A percentile compares a stretch with the other conserved stretches of the same genome.
phyloP scores from a whole-genome alignment of 1,139 yeast species.

The Candida buenavistaensis region DNA sequence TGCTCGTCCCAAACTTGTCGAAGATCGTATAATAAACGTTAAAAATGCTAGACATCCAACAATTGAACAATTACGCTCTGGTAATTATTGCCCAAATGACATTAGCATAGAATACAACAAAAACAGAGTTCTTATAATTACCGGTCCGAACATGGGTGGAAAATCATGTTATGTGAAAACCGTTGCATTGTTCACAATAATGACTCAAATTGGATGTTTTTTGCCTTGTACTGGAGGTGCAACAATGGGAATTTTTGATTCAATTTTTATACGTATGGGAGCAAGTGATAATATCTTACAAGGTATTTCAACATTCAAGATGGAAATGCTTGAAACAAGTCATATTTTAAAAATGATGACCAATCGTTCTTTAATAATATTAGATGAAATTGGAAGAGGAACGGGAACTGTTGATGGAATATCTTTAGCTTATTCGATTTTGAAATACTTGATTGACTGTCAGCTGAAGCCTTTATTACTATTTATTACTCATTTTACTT shows the following conservation, averaged over 20 bases:
- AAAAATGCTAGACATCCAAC: slow-evolving; percentile 77
- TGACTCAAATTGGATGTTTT: slow-evolving; percentile 54
- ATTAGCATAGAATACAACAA: slow-evolving; percentile 46
- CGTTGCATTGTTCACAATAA: slow-evolving; percentile 55
- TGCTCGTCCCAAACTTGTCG: slow-evolving; percentile 53
- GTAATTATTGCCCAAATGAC: slow-evolving; percentile 68
- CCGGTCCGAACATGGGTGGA: slow-evolving; percentile 72
- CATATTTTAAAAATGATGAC: slow-evolving; percentile 50
- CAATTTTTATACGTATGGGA: slow-evolving; percentile 64
- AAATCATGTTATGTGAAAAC: slow-evolving; percentile 70
- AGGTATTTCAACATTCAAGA: slow-evolving; percentile 76
- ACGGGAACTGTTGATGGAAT: slow-evolving; percentile 92
- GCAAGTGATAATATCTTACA: slow-evolving; percentile 67
- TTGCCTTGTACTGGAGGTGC: slow-evolving; percentile 43
- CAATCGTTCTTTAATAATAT: slow-evolving; percentile 55
- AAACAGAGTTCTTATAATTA: slow-evolving; percentile 58
- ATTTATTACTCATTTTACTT: slow-evolving; percentile 90
- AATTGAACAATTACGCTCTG: slow-evolving; percentile 52
- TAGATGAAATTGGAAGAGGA: slow-evolving; percentile 89
- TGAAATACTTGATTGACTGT: slow-evolving; percentile 57
- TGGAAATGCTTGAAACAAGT: slow-evolving; percentile 68
- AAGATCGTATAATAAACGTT: slow-evolving; percentile 52
- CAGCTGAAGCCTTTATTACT: slow-evolving; percentile 56
- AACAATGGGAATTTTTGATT: slow-evolving; percentile 57
- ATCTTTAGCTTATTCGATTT: slow-evolving; percentile 77